Evolutionary conservation across 164 flowering plant genomes (phyloP), one percentile per base, ranked within the genome.

Genomic region (Vitis rotundifolia): DNA sequence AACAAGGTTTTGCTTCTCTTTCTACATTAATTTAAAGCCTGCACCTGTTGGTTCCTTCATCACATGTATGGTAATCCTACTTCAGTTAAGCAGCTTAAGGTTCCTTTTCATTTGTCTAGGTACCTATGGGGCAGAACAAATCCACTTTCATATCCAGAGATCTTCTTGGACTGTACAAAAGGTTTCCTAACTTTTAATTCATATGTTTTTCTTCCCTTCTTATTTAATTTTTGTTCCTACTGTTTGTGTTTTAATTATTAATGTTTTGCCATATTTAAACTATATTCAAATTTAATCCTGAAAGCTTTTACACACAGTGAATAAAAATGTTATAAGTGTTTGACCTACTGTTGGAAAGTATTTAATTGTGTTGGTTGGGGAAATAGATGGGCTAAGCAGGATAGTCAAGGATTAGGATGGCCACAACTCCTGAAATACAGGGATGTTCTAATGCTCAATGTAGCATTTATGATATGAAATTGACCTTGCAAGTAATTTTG

Each of bases 141-240:
- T 56, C 74, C 47, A 71, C 22, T 76, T 53, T 77, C 67, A 76
- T 88, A 69, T 28, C 92, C 71, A 80, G 67, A 74, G 88, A 86
- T 77, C 92, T 93, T 73, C 84, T 76, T 76, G 87, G 71, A 22
- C 69, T 93, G 48, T 91, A 93, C 73, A 84, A 68, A 82, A 93
- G 96, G 98, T 89, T 61, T 68, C 18, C 49, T 44, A 19, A 65
- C 19, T 66, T 57, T 62, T 57, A 8, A 59, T 66, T 74, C 28
- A 22, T 73, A 26, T 60, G 14, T 31, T 60, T 29, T 12, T 50
- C 49, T 44, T 52, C 16, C 15, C 8, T 8, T 31, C 4, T 14
- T 49, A 3, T 26, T 49, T 12, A 59, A 15, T 57, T 28, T 11
- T 13, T 54, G 22, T 11, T 29, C 11, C 18, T 12, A 18, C 0